Evolutionary conservation across 1,139 yeast genomes (phyloP), one percentile per base, ranked within the genome.

Genomic region (Candida pseudoviswanathii): DNA sequence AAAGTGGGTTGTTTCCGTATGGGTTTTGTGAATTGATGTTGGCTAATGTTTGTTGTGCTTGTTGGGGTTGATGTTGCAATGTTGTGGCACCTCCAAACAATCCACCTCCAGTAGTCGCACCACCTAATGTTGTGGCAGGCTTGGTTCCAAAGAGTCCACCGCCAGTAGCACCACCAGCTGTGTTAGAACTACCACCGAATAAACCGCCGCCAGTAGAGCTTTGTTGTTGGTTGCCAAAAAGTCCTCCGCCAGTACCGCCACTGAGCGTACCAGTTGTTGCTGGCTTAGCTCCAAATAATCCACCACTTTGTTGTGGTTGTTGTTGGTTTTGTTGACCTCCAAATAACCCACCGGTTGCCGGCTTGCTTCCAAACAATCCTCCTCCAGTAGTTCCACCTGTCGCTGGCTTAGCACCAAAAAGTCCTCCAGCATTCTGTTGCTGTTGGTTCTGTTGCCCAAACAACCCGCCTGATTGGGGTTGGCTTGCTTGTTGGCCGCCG

Each of bases 1-100:
- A 86, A 46, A 85, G 70, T 4, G 89, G 89, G 62, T 84, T 85
- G 54, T 76, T 76, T 2, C 94, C 92, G 63, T 85, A 87, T 40
- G 95, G 94, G 62, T 87, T 87, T 54, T 79, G 84, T 40, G 79
- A 75, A 49, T 76, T 73, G 32, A 83, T 71, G 36, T 80, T 81
- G 39, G 73, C 63, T 61, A 71, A 59, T 52, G 72, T 55, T 44
- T 65, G 70, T 37, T 60, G 67, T 43, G 55, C 66, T 48, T 61
- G 72, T 45, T 63, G 53, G 24, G 51, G 48, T 55, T 57, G 52
- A 51, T 52, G 52, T 44, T 46, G 46, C 9, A 61, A 59, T 49
- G 63, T 59, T 26, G 62, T 54, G 21, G 67, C 68, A 7, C 66
- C 82, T 65, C 78, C 75, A 16, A 73, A 57, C 4, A 76, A 70